These are phyloP conservation scores for Iberis pinnata DNA, from an alignment of 345 rosid genomes.

Conservation along the genomic window DNA sequence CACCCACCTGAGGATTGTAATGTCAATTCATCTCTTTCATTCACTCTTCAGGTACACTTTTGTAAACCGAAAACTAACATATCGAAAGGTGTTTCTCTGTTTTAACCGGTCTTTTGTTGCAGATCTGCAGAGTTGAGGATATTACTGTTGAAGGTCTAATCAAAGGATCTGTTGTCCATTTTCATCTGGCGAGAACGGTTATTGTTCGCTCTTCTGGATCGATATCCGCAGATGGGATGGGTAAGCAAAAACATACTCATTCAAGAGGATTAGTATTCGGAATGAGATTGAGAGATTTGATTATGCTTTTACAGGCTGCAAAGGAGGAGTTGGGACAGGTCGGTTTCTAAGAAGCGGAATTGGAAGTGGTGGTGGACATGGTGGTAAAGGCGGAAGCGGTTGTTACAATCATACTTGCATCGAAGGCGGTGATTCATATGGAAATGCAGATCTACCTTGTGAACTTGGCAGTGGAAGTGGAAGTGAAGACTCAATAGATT, in stretches of 20 bases:
- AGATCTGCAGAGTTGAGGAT: constrained; percentile 99
- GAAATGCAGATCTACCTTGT: constrained; percentile 81
- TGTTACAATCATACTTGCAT: constrained; percentile 62
- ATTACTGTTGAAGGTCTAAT: constrained; percentile 74
- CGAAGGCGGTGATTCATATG: constrained; percentile 68
- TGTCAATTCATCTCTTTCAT: constrained; percentile 78
- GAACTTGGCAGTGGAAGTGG: constrained; percentile 99
- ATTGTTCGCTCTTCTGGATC: constrained; percentile 65
- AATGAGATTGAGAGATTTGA: constrained; percentile 3
- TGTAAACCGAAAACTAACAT: neutral
- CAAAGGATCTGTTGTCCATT: constrained; percentile 92
- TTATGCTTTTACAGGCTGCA: constrained; percentile 53
- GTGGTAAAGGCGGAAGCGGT: constrained; percentile 85
- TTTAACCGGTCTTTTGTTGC: constrained; percentile 23
- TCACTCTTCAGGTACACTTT: constrained; percentile 77
- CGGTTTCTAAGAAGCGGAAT: constrained; percentile 57
- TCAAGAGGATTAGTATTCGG: neutral
- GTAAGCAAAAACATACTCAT: constrained; percentile 34
- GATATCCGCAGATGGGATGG: constrained; percentile 81
- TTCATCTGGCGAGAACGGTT: constrained; percentile 84
- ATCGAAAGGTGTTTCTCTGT: neutral
- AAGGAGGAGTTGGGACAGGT: constrained; percentile 81
- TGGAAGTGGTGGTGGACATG: constrained; percentile 93
- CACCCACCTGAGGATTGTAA: constrained; percentile 97
- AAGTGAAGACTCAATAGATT: constrained; percentile 50